phyloP scores from a whole-genome alignment of 345 rosid species.

The Barbarea vulgaris region DNA sequence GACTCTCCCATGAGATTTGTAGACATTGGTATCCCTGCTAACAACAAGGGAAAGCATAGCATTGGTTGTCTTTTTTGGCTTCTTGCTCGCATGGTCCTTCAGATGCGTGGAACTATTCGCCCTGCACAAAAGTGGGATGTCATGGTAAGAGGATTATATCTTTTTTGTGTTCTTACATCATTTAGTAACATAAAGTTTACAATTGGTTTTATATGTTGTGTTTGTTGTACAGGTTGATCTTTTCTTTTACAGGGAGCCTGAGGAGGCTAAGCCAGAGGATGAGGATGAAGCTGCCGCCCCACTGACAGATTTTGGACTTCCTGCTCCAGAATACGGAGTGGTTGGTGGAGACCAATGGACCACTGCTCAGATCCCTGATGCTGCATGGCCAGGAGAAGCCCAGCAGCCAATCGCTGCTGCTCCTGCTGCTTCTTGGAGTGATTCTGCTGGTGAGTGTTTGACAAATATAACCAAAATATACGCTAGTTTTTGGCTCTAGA shows the following conservation, averaged over 20 bases:
- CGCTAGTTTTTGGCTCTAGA: neutral
- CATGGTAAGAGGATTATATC: conserved; percentile 52
- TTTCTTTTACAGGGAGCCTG: conserved; percentile 85
- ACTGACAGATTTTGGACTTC: conserved; percentile 34
- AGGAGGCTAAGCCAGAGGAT: conserved; percentile 61
- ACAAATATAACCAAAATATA: neutral
- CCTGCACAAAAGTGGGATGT: conserved; percentile 83
- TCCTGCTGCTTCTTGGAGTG: conserved; percentile 51
- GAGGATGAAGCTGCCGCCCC: conserved; percentile 55
- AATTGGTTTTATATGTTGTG: neutral
- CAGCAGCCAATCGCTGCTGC: conserved; percentile 63
- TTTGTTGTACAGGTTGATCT: conserved; percentile 57
- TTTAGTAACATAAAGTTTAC: too few species aligned
- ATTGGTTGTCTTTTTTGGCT: conserved; percentile 97
- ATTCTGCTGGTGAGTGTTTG: conserved; percentile 40
- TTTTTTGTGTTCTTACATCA: too few species aligned
- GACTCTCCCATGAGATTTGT: conserved; percentile 94
- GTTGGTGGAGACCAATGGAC: conserved; percentile 63
- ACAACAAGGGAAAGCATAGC: conserved; percentile 96
- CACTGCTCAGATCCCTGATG: conserved; percentile 48
- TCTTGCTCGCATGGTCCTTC: conserved; percentile 92
- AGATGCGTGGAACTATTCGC: conserved; percentile 92
- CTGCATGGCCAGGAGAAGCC: conserved; percentile 65
- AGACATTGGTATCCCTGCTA: conserved; percentile 94
- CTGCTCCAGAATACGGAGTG: conserved; percentile 52